Percentiles rank a stretch among this genome's conserved stretches.
Conservation (phyloP, 768 basidiomycete species). For the Dendrothele bispora region DNA sequence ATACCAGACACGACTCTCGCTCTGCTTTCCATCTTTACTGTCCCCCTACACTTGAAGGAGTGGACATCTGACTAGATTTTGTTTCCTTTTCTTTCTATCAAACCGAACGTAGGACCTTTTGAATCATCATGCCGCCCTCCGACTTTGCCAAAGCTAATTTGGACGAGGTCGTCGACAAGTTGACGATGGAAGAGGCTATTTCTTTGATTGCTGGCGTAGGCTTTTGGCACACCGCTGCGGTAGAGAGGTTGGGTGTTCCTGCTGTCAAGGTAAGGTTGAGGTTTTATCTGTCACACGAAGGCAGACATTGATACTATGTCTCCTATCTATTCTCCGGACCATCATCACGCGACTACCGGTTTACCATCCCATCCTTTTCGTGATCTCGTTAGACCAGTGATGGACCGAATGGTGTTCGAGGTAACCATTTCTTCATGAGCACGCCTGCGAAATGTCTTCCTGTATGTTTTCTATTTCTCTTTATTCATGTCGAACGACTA, state of each 20-base stretch:
- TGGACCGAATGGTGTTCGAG: slow-evolving; percentile 76
- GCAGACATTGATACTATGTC: no score
- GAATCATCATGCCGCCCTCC: slow-evolving; percentile 63
- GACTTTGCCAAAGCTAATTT: slow-evolving; percentile 68
- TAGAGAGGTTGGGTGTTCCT: slow-evolving; percentile 69
- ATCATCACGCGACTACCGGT: no score
- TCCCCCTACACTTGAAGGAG: no score
- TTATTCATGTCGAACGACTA: not conserved
- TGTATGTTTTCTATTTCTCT: slow-evolving; percentile 30
- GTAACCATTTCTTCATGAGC: slow-evolving; percentile 79
- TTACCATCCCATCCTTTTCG: not conserved
- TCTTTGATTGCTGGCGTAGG: slow-evolving; percentile 71
- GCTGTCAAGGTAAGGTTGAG: slow-evolving; percentile 72
- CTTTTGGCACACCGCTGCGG: slow-evolving; percentile 71
- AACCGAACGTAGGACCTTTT: no score
- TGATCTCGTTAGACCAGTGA: slow-evolving; percentile 56
- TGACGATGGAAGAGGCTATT: slow-evolving; percentile 77
- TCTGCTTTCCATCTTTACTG: no score
- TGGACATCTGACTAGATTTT: no score
- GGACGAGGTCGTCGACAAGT: slow-evolving; percentile 57
- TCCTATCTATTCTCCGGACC: not conserved
- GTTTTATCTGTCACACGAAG: no score
- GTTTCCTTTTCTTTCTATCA: not conserved
- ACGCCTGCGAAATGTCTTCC: slow-evolving; percentile 81
- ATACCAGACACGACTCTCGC: no score